phyloP scores from a whole-genome alignment of 139 green algal species.

The Pseudopediastrum boryanum region DNA sequence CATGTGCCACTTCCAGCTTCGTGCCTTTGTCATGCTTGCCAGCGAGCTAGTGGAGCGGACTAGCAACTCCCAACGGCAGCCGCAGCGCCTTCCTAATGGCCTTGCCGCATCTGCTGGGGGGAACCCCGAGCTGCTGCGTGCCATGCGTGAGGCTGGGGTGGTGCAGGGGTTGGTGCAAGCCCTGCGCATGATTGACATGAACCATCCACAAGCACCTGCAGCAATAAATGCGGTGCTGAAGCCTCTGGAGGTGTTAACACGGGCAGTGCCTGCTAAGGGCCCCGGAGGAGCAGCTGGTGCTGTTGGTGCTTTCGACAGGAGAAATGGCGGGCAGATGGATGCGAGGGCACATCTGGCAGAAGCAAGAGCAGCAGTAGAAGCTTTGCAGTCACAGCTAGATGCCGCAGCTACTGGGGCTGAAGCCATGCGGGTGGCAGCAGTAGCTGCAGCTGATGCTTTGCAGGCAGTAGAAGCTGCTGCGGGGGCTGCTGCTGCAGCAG shows the following conservation, averaged over 20 bases:
- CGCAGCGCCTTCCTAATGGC: not conserved
- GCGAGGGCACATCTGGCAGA: not conserved
- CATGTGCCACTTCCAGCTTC: constrained; percentile 54
- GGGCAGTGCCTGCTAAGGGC: constrained; percentile 34
- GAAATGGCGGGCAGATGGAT: not conserved
- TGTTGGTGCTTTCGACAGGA: not conserved
- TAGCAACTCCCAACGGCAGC: not conserved
- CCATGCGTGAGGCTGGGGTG: constrained; percentile 79
- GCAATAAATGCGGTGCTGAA: constrained; percentile 75
- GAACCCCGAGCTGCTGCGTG: constrained; percentile 69
- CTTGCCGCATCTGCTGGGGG: constrained; percentile 29
- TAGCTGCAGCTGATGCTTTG: not conserved
- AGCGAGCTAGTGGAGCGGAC: constrained; percentile 35
- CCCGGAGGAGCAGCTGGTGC: not conserved
- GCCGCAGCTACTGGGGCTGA: not conserved
- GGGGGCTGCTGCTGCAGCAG: not conserved
- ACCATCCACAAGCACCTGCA: constrained; percentile 66
- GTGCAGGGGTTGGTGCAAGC: constrained; percentile 63
- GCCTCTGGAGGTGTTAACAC: constrained; percentile 86
- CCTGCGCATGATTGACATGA: constrained; percentile 62
- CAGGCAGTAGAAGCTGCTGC: constrained; percentile 3
- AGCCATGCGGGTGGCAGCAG: not conserved
- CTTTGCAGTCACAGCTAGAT: not conserved
- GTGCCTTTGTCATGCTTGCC: constrained; percentile 58
- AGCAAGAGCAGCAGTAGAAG: not conserved